Conservation (phyloP, 768 basidiomycete genomes). For the Austroboletus eburneus region DNA sequence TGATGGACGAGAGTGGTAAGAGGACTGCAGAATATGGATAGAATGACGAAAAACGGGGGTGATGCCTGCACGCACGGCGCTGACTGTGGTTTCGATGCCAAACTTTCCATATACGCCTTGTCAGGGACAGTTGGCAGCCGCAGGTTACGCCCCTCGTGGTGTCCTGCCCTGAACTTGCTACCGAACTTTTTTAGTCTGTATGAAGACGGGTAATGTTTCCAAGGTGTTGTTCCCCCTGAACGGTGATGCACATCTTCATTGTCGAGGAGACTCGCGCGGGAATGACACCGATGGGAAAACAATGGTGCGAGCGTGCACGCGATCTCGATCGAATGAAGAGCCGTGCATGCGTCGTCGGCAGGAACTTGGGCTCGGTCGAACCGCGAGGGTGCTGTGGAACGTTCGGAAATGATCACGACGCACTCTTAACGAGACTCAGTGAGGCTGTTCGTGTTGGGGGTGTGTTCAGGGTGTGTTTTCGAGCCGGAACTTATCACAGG, state of each 20-base stretch:
- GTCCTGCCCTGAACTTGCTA: conserved; percentile 12
- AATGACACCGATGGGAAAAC: conserved; percentile 1
- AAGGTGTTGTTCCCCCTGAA: conserved; percentile 3
- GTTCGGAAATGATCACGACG: conserved; percentile 21
- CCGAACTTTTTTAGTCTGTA: background rate
- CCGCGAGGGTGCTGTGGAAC: conserved; percentile 2
- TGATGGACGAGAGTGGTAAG: background rate
- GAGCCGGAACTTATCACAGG: conserved; percentile 29
- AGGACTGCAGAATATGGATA: background rate
- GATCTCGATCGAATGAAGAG: conserved; percentile 2
- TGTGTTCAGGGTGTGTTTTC: conserved; percentile 22
- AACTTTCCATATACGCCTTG: conserved; percentile 23
- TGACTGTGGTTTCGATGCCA: conserved; percentile 21
- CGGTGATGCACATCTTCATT: background rate
- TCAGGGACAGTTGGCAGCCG: conserved; percentile 6
- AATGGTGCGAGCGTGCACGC: no score
- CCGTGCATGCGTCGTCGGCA: conserved; percentile 5
- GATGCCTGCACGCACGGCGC: conserved; percentile 1
- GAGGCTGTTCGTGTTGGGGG: conserved; percentile 6
- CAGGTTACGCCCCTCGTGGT: conserved; percentile 17
- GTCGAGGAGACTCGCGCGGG: conserved; percentile 4
- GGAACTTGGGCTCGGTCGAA: background rate
- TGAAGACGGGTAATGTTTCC: conserved; percentile 2
- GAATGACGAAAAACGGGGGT: conserved; percentile 12
- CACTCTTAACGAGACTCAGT: no score